Evolutionary conservation across 1,284 basidiomycete genomes (phyloP).

Genomic region (Meripilus lineatus): DNA sequence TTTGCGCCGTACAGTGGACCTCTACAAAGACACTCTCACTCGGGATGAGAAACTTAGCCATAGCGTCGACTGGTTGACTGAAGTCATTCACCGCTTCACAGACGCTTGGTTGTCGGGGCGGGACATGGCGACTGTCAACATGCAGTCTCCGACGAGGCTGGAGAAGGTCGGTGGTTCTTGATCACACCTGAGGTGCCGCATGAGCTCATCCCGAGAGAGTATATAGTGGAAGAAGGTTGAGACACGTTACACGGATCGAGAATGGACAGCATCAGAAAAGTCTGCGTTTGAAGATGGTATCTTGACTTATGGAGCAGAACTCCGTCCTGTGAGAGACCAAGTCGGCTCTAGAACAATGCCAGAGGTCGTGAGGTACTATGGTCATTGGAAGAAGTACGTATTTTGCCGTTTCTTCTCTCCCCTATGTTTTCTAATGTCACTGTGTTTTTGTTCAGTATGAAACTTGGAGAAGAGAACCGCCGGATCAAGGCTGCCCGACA

Average conservation of each 20-base stretch:
- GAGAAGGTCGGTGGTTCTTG: slow-evolving; percentile 52
- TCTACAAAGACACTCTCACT: slow-evolving; percentile 48
- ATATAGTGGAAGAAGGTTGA: slow-evolving; percentile 72
- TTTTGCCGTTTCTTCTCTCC: slow-evolving; percentile 6
- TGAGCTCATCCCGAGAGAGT: background rate
- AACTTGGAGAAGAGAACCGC: slow-evolving; percentile 62
- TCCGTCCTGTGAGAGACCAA: slow-evolving; percentile 73
- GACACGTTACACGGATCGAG: slow-evolving; percentile 59
- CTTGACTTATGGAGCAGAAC: slow-evolving; percentile 65
- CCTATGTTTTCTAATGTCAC: slow-evolving; percentile 13
- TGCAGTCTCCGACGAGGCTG: slow-evolving; percentile 49
- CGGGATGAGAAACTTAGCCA: slow-evolving; percentile 42
- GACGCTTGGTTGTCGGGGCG: slow-evolving; percentile 52
- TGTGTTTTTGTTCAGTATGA: slow-evolving; percentile 39
- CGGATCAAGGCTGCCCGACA: slow-evolving; percentile 44
- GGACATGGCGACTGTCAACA: slow-evolving; percentile 54
- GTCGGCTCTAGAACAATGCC: slow-evolving; percentile 64
- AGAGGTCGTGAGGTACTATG: slow-evolving; percentile 82
- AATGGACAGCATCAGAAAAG: slow-evolving; percentile 70
- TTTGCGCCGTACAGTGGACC: slow-evolving; percentile 47
- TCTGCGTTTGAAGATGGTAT: slow-evolving; percentile 77
- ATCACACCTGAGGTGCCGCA: background rate
- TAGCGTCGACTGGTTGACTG: slow-evolving; percentile 75
- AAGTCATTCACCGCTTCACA: slow-evolving; percentile 63
- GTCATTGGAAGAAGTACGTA: slow-evolving; percentile 78